Conservation (phyloP, 2,329 filamentous ascomycete genomes). For the Raffaelea arxii region DNA sequence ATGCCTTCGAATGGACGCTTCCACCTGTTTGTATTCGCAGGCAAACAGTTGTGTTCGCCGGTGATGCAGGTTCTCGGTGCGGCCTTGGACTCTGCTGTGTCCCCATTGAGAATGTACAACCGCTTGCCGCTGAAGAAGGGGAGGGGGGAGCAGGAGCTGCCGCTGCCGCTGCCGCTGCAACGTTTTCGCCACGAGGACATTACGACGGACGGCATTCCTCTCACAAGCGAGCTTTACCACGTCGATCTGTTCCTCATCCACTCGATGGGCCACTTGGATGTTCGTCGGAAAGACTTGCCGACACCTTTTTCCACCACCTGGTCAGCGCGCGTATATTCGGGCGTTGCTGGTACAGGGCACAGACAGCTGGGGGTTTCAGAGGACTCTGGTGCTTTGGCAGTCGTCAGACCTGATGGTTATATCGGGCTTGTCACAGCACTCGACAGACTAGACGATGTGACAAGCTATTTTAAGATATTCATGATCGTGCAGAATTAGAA, state of each 20-base stretch:
- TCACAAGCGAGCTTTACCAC: background rate
- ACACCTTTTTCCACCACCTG: background rate
- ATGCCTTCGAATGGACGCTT: background rate
- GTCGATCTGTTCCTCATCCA: background rate
- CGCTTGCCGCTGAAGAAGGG: too few relatives aligned
- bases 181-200: background rate
- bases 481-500: too few relatives aligned
- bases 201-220: background rate
- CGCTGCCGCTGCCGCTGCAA: too few relatives aligned
- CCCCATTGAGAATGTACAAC: background rate
- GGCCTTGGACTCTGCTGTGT: background rate
- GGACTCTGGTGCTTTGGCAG: background rate
- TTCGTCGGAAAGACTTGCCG: background rate
- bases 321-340: background rate
- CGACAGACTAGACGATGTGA: background rate
- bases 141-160: too few relatives aligned
- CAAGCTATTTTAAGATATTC: background rate
- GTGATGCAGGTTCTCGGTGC: background rate
- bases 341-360: background rate
- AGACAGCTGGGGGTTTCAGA: background rate
- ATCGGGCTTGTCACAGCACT: background rate
- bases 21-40: background rate
- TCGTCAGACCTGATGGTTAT: background rate
- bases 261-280: background rate
- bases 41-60: background rate